phyloP scores from a whole-genome alignment of 202 grass and related monocot genomes.

The Schoenoplectus triqueter region DNA sequence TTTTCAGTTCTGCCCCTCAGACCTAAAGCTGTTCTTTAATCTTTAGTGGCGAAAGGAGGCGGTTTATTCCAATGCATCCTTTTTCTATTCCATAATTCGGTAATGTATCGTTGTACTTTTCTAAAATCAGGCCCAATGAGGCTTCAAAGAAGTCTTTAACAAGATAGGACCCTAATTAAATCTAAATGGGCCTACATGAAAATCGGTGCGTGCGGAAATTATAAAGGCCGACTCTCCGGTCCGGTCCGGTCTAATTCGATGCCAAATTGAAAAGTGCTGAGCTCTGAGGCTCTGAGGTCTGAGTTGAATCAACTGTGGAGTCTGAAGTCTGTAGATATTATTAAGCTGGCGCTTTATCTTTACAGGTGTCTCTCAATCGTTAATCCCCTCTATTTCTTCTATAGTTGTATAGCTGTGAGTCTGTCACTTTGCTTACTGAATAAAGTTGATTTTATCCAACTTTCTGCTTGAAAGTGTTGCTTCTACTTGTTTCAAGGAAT shows the following conservation, averaged over 20 bases:
- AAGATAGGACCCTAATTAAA: too few relatives aligned
- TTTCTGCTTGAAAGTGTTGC: background rate
- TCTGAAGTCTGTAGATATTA: too few relatives aligned
- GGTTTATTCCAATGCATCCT: background rate
- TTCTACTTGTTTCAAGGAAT: background rate
- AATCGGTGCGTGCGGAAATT: background rate
- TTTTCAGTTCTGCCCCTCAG: background rate
- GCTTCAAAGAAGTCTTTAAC: background rate
- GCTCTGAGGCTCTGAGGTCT: too few relatives aligned
- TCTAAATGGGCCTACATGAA: background rate
- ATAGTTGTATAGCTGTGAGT: background rate
- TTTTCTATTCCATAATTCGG: background rate
- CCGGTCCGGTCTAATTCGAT: background rate
- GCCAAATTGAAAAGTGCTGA: too few relatives aligned
- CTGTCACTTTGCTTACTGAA: background rate
- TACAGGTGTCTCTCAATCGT: background rate
- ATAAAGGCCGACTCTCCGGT: background rate
- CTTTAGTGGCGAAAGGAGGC: background rate
- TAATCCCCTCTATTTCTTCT: background rate
- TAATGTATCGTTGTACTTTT: background rate
- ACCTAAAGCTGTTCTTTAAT: background rate
- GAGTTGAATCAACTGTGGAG: too few relatives aligned
- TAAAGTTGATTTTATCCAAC: background rate
- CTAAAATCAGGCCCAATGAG: background rate
- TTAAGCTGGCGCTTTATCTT: background rate